Base-by-base conservation (phyloP, 2,329 filamentous ascomycete species). In the Diaporthe ampelina region DNA sequence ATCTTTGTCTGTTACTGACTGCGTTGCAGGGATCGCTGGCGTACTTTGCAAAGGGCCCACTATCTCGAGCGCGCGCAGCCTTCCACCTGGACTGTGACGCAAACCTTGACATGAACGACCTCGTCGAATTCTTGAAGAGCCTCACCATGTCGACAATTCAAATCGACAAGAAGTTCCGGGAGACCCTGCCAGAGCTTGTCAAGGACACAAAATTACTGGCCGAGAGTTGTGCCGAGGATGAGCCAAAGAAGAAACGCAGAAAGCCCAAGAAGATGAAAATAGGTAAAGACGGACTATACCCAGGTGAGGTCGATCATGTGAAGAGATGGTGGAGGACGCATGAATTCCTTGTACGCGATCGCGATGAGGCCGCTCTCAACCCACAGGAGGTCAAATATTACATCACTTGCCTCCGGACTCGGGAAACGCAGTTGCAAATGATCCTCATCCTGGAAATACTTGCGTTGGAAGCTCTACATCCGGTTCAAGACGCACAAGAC, bases 21-120 rank as follows among this genome's bases (percentile, higher is more conserved):
- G 4, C 6, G 43, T 37, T 21, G 13, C 57, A 94, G 88, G 94
- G 93, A 45, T 94, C 94, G 4, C 84, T 96, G 73, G 94, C 94
- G 74, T 97, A 95, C 82, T 95, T 96, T 82, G 92, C 92, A 26
- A 97, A 97, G 84, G 94, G 94, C 0, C 93, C 94, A 1, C 85
- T 97, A 26, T 94, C 94, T 58, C 89, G 94, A 78, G 92, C 93
- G 59, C 90, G 94, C 74, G 93, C 92, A 61, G 89, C 91, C 19
- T 94, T 94, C 76, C 90, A 92, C 73, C 83, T 91, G 19, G 89
- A 91, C 75, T 89, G 89, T 69, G 90, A 92, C 80, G 85, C 88
- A 9, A 89, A 87, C 29, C 83, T 92, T 26, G 87, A 91, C 54
- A 90, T 92, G 82, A 84, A 85, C 32, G 90, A 94, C 67, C 84